A percentile compares a stretch with the other conserved stretches of the same genome.
Conservation (phyloP, 805 yeast genomes). For the Phaffomyces antillensis region DNA sequence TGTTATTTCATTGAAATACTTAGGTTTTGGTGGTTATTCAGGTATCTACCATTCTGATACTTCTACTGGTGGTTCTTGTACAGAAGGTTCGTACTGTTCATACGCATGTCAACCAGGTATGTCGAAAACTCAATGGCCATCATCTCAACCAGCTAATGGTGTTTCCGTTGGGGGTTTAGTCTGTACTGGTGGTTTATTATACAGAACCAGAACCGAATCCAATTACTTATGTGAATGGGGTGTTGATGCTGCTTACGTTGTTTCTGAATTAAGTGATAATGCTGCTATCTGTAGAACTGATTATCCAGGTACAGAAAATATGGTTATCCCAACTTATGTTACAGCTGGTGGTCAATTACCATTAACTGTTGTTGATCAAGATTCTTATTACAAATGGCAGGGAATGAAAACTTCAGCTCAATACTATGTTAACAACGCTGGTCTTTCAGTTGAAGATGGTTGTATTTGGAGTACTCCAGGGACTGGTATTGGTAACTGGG, state of each 20-base stretch:
- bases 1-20: constrained; percentile 64
- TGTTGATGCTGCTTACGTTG: constrained; percentile 58
- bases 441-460: constrained; percentile 82
- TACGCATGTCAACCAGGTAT: constrained; percentile 98
- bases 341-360: constrained; percentile 57
- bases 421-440: constrained; percentile 96
- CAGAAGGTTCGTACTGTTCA: constrained; percentile 91
- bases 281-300: constrained; percentile 97
- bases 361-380: constrained; percentile 75
- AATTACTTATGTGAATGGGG: constrained; percentile 88
- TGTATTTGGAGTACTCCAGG: constrained; percentile 88
- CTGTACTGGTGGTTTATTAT: constrained; percentile 79
- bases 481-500: constrained; percentile 93
- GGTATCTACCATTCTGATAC: constrained; percentile 55
- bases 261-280: constrained; percentile 50
- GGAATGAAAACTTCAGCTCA: constrained; percentile 86
- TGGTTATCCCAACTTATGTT: constrained; percentile 89
- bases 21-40: constrained; percentile 45
- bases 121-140: constrained; percentile 99
- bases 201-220: constrained; percentile 66
- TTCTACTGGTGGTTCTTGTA: constrained; percentile 52
- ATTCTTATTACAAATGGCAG: constrained; percentile 71
- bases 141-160: constrained; percentile 79
- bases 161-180: constrained; percentile 88
- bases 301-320: constrained; percentile 98